phyloP scores from a whole-genome alignment of 2,329 filamentous ascomycete genomes.

The Lachnellula hyalina region DNA sequence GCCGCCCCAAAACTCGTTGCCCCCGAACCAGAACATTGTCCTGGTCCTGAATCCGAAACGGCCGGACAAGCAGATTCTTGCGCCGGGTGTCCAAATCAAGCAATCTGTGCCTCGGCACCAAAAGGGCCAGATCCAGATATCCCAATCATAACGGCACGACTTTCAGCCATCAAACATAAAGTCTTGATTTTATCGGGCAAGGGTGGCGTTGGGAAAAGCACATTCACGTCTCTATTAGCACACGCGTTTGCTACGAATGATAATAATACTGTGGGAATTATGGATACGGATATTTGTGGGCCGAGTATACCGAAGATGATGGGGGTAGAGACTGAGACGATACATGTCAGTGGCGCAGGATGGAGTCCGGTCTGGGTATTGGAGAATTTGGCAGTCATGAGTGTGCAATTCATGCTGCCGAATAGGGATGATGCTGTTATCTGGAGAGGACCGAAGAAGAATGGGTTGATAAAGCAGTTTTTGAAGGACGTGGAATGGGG shows the following conservation, averaged over 20 bases:
- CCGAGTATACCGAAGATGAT: conserved; percentile 98
- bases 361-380: conserved; percentile 96
- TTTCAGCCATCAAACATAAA: conserved; percentile 81
- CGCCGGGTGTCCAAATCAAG: conserved; percentile 91
- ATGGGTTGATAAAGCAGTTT: conserved; percentile 96
- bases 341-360: conserved; percentile 81
- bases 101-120: conserved; percentile 87
- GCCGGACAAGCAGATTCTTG: conserved; percentile 75
- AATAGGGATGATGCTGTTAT: conserved; percentile 93
- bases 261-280: conserved; percentile 77
- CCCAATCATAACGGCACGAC: conserved; percentile 75
- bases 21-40: conserved; percentile 94
- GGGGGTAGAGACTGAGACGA: conserved; percentile 89
- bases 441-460: conserved; percentile 98
- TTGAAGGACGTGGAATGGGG: conserved; percentile 98
- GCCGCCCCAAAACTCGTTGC: conserved; percentile 80
- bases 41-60: conserved; percentile 74
- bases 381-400: conserved; percentile 94
- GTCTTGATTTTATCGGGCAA: conserved; percentile 88
- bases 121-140: conserved; percentile 96
- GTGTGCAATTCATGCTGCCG: conserved; percentile 96
- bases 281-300: conserved; percentile 98
- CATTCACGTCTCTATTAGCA: conserved; percentile 81
- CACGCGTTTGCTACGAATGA: conserved; percentile 84
- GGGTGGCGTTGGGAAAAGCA: conserved; percentile 94